phyloP scores from a whole-genome alignment of 495 filamentous ascomycete species.

The Geoglossum glabrum region DNA sequence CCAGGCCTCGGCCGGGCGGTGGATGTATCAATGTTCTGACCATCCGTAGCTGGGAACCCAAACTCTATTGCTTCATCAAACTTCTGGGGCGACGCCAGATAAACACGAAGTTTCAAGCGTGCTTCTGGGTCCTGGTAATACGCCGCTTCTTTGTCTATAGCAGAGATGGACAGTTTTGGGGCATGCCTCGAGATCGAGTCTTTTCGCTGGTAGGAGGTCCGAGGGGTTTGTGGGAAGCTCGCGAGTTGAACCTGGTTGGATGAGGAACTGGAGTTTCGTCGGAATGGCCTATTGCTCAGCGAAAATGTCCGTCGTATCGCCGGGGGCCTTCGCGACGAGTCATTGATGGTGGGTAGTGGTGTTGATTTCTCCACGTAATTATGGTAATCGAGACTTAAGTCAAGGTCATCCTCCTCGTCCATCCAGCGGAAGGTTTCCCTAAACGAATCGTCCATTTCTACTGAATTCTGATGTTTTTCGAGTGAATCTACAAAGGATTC shows the following conservation, averaged over 20 bases:
- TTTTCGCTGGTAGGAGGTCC: conserved; percentile 11
- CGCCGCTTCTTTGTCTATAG: conserved; percentile 47
- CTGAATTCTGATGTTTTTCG: conserved; percentile 14
- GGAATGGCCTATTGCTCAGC: conserved; percentile 22
- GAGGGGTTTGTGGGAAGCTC: conserved; percentile 14
- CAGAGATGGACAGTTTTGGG: not conserved
- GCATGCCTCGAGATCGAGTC: not conserved
- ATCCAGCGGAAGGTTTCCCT: conserved; percentile 61
- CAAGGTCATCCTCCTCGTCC: conserved; percentile 56
- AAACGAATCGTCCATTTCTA: conserved; percentile 32
- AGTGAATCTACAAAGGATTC: conserved; percentile 15
- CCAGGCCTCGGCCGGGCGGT: conserved; percentile 8
- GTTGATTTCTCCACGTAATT: conserved; percentile 15
- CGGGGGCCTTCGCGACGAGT: conserved; percentile 17
- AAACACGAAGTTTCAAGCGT: conserved; percentile 68
- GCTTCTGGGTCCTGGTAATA: conserved; percentile 88
- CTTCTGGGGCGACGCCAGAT: conserved; percentile 76
- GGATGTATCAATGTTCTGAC: conserved; percentile 7
- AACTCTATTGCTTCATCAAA: conserved; percentile 92
- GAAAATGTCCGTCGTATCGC: conserved; percentile 23
- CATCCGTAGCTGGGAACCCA: conserved; percentile 54
- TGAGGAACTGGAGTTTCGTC: conserved; percentile 21
- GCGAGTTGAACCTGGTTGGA: conserved; percentile 17
- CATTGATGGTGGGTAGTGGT: not conserved
- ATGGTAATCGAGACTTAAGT: conserved; percentile 32